Base-by-base conservation (phyloP, 176 grass and related monocot species). In the Avena sativa region DNA sequence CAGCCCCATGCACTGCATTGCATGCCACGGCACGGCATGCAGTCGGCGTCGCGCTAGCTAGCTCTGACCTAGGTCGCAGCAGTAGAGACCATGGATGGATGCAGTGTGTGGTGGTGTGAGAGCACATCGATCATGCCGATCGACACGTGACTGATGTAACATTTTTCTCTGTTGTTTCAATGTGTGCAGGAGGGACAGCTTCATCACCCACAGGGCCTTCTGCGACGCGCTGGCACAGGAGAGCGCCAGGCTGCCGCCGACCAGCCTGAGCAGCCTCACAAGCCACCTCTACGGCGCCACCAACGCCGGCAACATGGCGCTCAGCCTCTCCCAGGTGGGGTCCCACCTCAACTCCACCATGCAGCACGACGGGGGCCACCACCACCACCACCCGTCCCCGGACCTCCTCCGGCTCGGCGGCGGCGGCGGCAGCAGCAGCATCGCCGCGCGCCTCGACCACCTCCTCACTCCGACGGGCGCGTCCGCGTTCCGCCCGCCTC, bases 141-240 rank as follows among this genome's bases (percentile, higher is more conserved):
- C n/a, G 23, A 75, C 72, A 52, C 15, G 72, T 76, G 49, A 74
- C 1, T 88, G 78, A 76, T 75, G 21, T 52, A 26, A 75, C 3
- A 26, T 52, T 15, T 72, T 52, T 32, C 71, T 7, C 9, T 76
- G 23, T 32, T 76, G 23, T 32, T 48, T 76, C 23, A 17, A n/a
- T 17, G 25, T 76, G 20, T 76, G 67, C 90, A 98, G 96, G 92
- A 91, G 96, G 78, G 96, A 98, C 88, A 98, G 96, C 87, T 98
- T 98, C 90, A 94, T 98, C 90, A 98, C 96, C 7, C 96, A 98
- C 88, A 78, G 96, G 74, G 96, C 96, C 19, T 98, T 98, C 89
- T 98, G 96, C 26, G 96, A 98, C 25, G 96, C 93, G 8, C 83
- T 98, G 5, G 86, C 96, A 3, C 96, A 98, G 90, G 96, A 98